A percentile compares a stretch with the other conserved stretches of the same genome.
These are phyloP conservation scores for Mucor piriformis DNA, from an alignment of 371 early-diverging fungal genomes.

Conservation along the genomic window DNA sequence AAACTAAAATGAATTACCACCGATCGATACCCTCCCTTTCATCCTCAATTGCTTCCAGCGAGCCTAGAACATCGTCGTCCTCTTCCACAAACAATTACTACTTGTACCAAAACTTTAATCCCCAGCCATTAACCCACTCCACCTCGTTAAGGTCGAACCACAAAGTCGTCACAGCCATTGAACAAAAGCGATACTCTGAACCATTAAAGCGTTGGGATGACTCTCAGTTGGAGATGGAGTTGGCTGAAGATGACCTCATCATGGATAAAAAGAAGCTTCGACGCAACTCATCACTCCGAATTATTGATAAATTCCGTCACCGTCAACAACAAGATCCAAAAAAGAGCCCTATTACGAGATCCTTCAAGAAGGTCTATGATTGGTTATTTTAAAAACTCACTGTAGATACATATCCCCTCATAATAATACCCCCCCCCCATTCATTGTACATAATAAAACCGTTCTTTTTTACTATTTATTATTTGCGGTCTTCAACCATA, in stretches of 20 bases:
- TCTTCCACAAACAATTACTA: neutral
- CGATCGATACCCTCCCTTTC: constrained; percentile 20
- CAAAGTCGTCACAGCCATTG: too few species aligned
- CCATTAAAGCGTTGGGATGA: constrained; percentile 31
- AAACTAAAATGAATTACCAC: constrained; percentile 7
- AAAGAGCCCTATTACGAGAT: constrained; percentile 16
- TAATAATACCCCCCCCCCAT: neutral
- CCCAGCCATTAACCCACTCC: neutral
- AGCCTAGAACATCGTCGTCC: constrained; percentile 19
- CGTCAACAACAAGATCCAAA: constrained; percentile 26
- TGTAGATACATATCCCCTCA: neutral
- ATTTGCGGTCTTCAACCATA: constrained; percentile 64
- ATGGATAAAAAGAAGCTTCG: constrained; percentile 10
- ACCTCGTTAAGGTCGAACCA: neutral
- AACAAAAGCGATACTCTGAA: constrained; percentile 16
- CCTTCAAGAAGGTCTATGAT: constrained; percentile 13
- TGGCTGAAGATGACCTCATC: constrained; percentile 38
- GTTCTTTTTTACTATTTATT: constrained; percentile 9
- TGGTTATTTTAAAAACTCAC: constrained; percentile 13
- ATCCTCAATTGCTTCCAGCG: constrained; percentile 14
- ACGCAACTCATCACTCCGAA: constrained; percentile 29
- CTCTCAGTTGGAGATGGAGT: constrained; percentile 32
- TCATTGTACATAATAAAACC: constrained; percentile 2
- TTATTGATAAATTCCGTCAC: constrained; percentile 24
- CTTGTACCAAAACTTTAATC: neutral